Conservation (phyloP, 768 basidiomycete species). For the Plicaturopsis crispa region DNA sequence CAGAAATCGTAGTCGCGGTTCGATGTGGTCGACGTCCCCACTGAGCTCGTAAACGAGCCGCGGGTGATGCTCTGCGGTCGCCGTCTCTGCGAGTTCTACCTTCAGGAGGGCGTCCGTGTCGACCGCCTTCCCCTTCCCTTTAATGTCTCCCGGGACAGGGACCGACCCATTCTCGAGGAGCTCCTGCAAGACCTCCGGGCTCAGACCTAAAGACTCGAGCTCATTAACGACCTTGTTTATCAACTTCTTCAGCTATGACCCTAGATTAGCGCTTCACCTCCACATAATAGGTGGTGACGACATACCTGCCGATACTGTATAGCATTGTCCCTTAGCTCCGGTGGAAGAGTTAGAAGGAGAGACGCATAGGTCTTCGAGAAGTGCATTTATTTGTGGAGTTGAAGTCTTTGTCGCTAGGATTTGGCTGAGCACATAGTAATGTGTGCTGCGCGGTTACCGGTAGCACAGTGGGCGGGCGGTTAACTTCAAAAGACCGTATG, state of each 20-base stretch:
- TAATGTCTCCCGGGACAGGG: constrained; percentile 1
- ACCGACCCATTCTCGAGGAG: constrained; percentile 19
- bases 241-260: constrained; percentile 74
- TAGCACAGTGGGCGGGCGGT: no score
- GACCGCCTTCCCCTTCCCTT: constrained; percentile 18
- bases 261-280: not conserved
- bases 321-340: constrained; percentile 68
- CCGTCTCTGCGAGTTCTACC: constrained; percentile 1
- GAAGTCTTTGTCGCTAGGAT: no score
- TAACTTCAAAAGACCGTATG: no score
- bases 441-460: no score
- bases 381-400: no score
- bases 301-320: constrained; percentile 78
- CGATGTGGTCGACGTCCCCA: constrained; percentile 35
- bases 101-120: constrained; percentile 4
- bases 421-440: no score
- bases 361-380: constrained; percentile 66
- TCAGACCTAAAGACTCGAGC: constrained; percentile 61
- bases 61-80: constrained; percentile 8
- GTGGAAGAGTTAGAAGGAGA: constrained; percentile 59
- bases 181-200: constrained; percentile 39
- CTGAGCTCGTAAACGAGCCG: constrained; percentile 52
- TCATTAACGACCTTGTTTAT: constrained; percentile 80
- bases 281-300: not conserved
- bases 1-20: constrained; percentile 52